Conservation (phyloP, 305 asterid species). For the Fraxinus nigra region DNA sequence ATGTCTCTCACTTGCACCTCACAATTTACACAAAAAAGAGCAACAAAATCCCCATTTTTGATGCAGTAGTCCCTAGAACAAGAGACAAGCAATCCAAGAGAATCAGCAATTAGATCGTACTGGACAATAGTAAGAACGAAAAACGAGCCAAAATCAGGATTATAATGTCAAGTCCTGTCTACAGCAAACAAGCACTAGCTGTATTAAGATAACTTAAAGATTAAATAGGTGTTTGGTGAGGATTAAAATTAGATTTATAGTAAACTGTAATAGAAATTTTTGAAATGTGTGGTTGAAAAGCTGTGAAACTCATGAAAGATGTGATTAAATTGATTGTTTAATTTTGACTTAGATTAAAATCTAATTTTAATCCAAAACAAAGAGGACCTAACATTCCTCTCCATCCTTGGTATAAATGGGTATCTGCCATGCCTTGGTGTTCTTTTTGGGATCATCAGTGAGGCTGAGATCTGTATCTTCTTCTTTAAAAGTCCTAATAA, state of each 20-base stretch:
- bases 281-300: too few relatives aligned
- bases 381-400: conserved; percentile 36
- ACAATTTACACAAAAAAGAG: not conserved
- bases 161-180: not conserved
- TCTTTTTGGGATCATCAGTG: conserved; percentile 88
- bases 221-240: conserved; percentile 14
- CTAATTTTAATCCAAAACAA: too few relatives aligned
- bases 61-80: not conserved
- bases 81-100: not conserved
- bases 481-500: conserved; percentile 67
- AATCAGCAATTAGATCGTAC: not conserved
- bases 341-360: too few relatives aligned
- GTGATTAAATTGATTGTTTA: too few relatives aligned
- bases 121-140: not conserved
- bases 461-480: conserved; percentile 67
- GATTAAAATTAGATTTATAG: too few relatives aligned
- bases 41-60: not conserved
- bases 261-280: too few relatives aligned
- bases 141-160: not conserved
- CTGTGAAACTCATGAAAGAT: too few relatives aligned
- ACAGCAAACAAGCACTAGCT: not conserved
- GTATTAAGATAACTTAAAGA: not conserved
- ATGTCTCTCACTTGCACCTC: not conserved
- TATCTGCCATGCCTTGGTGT: conserved; percentile 68
- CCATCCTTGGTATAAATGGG: conserved; percentile 65